Percentiles rank a stretch among this genome's conserved stretches.
Conservation (phyloP, 75 land plant genomes). For the Larix kaempferi region DNA sequence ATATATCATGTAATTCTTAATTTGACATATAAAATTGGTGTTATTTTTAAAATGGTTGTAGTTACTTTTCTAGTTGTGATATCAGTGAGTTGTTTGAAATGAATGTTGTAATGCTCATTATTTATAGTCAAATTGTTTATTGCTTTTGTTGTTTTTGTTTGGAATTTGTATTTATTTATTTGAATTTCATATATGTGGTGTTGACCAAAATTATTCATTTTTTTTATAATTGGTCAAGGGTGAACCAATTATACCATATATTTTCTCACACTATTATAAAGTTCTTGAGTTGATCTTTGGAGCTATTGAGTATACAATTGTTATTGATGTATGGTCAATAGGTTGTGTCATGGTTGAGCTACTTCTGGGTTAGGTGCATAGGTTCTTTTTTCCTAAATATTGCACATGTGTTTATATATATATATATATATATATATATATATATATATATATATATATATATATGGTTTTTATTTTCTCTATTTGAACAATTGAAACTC, state of each 20-base stretch:
- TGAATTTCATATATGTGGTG: neutral
- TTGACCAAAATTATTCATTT: neutral
- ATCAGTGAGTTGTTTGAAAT: too few relatives aligned
- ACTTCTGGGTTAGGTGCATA: constrained; percentile 58
- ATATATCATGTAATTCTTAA: neutral
- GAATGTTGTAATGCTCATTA: too few relatives aligned
- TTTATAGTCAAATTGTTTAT: too few relatives aligned
- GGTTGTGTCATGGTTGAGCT: constrained; percentile 75
- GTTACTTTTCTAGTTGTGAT: too few relatives aligned
- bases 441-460: too few relatives aligned
- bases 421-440: too few relatives aligned
- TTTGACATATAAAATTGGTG: neutral
- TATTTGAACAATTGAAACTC: neutral
- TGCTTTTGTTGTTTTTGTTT: too few relatives aligned
- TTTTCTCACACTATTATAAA: constrained; percentile 68
- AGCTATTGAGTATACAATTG: constrained; percentile 64
- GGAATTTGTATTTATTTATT: neutral
- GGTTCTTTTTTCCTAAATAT: neutral
- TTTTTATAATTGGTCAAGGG: constrained; percentile 47
- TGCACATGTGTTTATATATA: neutral
- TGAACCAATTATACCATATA: constrained; percentile 65
- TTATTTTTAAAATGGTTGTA: neutral
- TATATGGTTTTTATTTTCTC: neutral
- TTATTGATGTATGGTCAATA: constrained; percentile 69
- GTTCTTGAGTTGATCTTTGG: constrained; percentile 70